These are phyloP conservation scores for Sporothrix pseudoabietina DNA, from an alignment of 2,329 filamentous ascomycete species.

Conservation along the genomic window DNA sequence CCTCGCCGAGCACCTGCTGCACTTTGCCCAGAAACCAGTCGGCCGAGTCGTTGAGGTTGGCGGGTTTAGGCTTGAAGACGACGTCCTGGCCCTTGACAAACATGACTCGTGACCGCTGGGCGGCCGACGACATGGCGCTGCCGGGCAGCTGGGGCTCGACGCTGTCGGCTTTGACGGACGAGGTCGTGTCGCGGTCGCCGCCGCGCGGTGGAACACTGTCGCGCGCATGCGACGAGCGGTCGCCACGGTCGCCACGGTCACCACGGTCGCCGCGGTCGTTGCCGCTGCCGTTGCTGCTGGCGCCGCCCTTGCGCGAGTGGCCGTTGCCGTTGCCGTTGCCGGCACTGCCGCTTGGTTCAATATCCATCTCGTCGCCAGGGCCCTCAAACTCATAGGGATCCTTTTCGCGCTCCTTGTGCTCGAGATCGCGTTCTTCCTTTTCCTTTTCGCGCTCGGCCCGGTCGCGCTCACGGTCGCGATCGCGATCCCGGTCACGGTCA, in stretches of 20 bases:
- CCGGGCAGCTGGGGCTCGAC: conserved; percentile 53
- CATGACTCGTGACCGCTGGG: conserved; percentile 54
- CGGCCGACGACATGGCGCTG: conserved; percentile 41
- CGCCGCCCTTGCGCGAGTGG: conserved; percentile 40
- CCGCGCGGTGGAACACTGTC: conserved; percentile 44
- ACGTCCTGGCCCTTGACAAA: conserved; percentile 66
- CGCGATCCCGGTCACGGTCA: not conserved
- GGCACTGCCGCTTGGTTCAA: conserved; percentile 42
- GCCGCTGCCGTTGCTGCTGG: conserved; percentile 38
- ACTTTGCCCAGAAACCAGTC: conserved; percentile 80
- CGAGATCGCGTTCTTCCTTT: conserved; percentile 38
- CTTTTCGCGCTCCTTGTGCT: conserved; percentile 37
- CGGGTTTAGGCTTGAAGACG: conserved; percentile 64
- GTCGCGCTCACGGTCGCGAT: conserved; percentile 24
- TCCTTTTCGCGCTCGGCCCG: conserved; percentile 31
- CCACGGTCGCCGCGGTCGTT: conserved; percentile 32
- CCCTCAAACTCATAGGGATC: conserved; percentile 49
- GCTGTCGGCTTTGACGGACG: conserved; percentile 59
- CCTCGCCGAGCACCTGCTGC: conserved; percentile 72
- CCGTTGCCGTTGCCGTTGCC: conserved; percentile 44
- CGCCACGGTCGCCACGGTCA: conserved; percentile 29
- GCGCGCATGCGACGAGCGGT: conserved; percentile 41
- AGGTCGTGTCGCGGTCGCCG: conserved; percentile 53
- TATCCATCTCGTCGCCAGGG: conserved; percentile 47
- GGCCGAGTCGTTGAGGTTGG: conserved; percentile 50